Conservation (phyloP, 306 rosid genomes). For the Luffa acutangula region DNA sequence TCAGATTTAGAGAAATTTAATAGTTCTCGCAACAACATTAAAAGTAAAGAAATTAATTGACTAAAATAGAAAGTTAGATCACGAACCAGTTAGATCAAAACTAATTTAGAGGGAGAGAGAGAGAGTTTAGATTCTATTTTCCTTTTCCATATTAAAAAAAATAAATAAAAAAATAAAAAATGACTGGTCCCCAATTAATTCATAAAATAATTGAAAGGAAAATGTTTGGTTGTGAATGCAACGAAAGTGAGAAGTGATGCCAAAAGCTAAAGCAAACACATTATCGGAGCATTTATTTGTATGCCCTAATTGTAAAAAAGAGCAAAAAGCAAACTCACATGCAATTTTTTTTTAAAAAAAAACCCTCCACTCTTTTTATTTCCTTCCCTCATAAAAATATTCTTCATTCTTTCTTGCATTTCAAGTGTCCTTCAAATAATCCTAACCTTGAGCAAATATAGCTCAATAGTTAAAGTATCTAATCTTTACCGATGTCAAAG, state of each 20-base stretch:
- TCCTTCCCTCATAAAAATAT: neutral
- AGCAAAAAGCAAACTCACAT: neutral
- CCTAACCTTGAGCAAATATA: too few species aligned
- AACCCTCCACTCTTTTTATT: neutral
- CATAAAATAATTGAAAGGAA: neutral
- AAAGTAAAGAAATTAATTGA: neutral
- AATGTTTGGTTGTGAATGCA: neutral
- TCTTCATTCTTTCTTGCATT: neutral
- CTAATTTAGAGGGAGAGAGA: neutral
- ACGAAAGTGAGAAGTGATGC: slow-evolving; percentile 8
- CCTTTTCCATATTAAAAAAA: neutral
- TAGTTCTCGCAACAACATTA: neutral
- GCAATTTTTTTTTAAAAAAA: neutral
- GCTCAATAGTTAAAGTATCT: too few species aligned
- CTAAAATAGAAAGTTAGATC: neutral
- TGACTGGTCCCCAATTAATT: neutral
- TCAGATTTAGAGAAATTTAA: neutral
- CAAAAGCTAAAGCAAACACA: slow-evolving; percentile 7
- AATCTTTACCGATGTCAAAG: too few species aligned
- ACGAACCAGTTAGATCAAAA: neutral
- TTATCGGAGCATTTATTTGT: neutral
- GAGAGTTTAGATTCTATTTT: neutral
- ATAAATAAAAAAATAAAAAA: too few species aligned
- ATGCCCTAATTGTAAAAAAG: neutral
- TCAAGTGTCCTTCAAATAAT: neutral